Base-by-base conservation (phyloP, 495 filamentous ascomycete species). In the Hypoxylon crocopeplum region DNA sequence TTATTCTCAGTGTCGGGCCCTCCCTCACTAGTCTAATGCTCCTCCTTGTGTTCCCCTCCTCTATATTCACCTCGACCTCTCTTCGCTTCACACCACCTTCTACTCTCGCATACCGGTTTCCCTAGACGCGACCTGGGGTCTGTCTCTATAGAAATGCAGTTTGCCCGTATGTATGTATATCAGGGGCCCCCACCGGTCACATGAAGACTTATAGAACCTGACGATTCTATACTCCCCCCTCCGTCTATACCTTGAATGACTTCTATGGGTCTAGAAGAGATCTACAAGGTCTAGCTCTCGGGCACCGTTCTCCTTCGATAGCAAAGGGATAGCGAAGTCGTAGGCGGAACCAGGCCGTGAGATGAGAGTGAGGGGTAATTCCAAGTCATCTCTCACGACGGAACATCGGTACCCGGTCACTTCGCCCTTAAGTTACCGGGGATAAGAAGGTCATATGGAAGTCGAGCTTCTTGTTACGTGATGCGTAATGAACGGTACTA, bases 321-420 rank as follows among this genome's bases (percentile, higher is more conserved):
- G 39, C 36, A 56, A 46, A 54, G 37, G 53, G 39, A 45, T 57
- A 68, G 57, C 45, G 21, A 56, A 57, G 48, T 64, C 56, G 48
- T 46, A 62, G 41, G 56, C 64, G 58, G 64, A 66, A 58, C 37
- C 60, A 10, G 37, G 39, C 57, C 64, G 63, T 58, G 60, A 61
- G 47, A 46, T 70, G 64, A 70, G 68, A 61, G 68, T 64, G 68
- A 70, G 64, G 58, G 61, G 64, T 68, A 68, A 56, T 39, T 40
- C 34, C 45, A 41, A 47, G 47, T 59, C 53, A 48, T 53, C 30
- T 44, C 33, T 56, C 13, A n/a, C n/a, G 29, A 51, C 56, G 62
- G 56, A 65, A 38, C 45, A 22, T 52, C 15, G 25, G 12, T 60
- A 48, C 62, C 62, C 56, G 56, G 56, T 52, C 32, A n/a, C n/a